Percentiles rank a stretch among this genome's conserved stretches.
Conservation (phyloP, 2,329 filamentous ascomycete species). For the Phialophora expanda region DNA sequence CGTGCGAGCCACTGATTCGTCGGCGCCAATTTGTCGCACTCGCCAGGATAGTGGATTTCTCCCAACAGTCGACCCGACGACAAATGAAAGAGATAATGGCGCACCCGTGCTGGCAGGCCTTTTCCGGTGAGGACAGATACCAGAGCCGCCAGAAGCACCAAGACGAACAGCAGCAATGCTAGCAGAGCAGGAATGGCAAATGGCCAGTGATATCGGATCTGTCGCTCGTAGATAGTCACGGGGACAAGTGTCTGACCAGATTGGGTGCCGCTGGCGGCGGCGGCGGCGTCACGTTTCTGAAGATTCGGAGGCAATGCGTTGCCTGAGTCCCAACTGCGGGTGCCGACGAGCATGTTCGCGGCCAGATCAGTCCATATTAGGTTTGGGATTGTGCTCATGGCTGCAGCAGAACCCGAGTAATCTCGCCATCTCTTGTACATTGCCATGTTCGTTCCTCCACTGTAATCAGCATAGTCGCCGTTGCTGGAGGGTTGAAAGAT, state of each 20-base stretch:
- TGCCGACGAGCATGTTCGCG: slow-evolving; percentile 53
- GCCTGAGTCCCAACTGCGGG: slow-evolving; percentile 37
- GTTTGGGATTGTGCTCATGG: slow-evolving; percentile 48
- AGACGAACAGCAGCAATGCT: slow-evolving; percentile 47
- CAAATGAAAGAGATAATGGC: slow-evolving; percentile 31
- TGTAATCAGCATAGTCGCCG: slow-evolving; percentile 36
- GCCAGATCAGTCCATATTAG: slow-evolving; percentile 55
- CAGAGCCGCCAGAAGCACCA: slow-evolving; percentile 46
- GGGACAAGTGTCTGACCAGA: slow-evolving; percentile 25
- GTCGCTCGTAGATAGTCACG: slow-evolving; percentile 41
- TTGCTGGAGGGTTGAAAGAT: slow-evolving; percentile 12
- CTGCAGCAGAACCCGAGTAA: slow-evolving; percentile 41
- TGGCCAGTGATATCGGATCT: slow-evolving; percentile 44
- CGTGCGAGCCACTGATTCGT: slow-evolving; percentile 31
- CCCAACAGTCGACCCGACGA: slow-evolving; percentile 26
- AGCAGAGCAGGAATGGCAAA: slow-evolving; percentile 47
- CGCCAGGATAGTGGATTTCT: slow-evolving; percentile 24
- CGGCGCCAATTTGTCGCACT: slow-evolving; percentile 26
- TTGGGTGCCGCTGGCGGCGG: slow-evolving; percentile 18
- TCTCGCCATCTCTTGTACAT: slow-evolving; percentile 50
- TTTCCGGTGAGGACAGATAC: slow-evolving; percentile 46
- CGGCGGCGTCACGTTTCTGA: slow-evolving; percentile 24
- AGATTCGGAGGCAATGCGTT: slow-evolving; percentile 24
- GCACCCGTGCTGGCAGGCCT: slow-evolving; percentile 23
- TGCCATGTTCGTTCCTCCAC: slow-evolving; percentile 47